Evolutionary conservation across 2,329 filamentous ascomycete genomes (phyloP), one percentile per base, ranked within the genome.

Genomic region (Dactylella cylindrospora): DNA sequence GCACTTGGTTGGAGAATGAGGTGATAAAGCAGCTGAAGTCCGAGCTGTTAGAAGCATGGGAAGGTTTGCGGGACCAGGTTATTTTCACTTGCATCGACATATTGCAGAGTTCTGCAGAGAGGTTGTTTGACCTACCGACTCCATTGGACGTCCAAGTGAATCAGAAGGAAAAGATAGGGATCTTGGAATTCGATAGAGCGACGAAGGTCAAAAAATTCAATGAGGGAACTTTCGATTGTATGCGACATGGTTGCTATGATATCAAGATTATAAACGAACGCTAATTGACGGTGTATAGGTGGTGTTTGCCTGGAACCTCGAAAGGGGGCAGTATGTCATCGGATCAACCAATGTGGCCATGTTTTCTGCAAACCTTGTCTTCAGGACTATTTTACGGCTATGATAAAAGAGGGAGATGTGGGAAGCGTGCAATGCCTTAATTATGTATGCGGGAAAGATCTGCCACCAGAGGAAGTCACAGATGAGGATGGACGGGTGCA

Each of bases 281-380:
- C 35, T 55, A 17, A 50, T 32, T 5, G 20, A 19, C 19, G 2
- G 20, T 35, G 13, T 26, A 19, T 33, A 61, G 50, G 55, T 20
- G 53, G 59, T 10, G 28, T 65, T 25, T 66, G 19, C 4, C 8
- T 52, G 80, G 91, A 97, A 72, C 90, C 90, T 0, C 95, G 95
- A 73, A 96, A 94, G 71, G 93, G 93, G 1, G 74, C 76, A 0
- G 80, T 77, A 8, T 97, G 93, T 71, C 86, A 97, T 74, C 81
- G 82, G 33, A 84, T 97, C 78, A 74, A 86, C 38, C 83, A 85
- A 57, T 98, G 93, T 72, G 83, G 82, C 0, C 91, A 98, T 71
- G 89, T 97, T 29, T 98, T 97, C 70, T 98, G 93, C 72, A 76
- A 85, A 13, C 73, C 82, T n/a, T 98, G 93, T 70, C 77, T 98